Percentiles rank a stretch among this genome's conserved stretches.
Conservation (phyloP, 805 yeast species). For the Saccharomycopsis sp. region DNA sequence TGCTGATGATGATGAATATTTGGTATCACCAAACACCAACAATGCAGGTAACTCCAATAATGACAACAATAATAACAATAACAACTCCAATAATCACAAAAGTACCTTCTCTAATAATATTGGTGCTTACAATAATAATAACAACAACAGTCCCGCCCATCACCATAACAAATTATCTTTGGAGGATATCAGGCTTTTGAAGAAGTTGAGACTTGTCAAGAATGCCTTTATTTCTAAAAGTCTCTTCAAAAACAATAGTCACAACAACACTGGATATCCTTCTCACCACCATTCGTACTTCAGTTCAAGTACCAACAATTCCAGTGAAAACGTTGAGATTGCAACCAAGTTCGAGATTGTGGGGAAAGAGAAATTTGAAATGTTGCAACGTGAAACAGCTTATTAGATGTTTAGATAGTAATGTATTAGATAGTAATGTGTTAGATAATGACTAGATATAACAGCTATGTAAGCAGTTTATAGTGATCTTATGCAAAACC, state of each 20-base stretch:
- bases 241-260: conserved; percentile 6
- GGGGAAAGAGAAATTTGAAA: neutral
- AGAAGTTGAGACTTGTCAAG: conserved; percentile 17
- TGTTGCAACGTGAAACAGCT: neutral
- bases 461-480: too few species aligned
- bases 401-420: neutral
- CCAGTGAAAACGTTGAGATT: neutral
- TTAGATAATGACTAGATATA: too few species aligned
- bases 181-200: conserved; percentile 18
- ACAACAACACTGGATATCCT: neutral
- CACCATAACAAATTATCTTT: conserved; percentile 2
- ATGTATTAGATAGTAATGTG: neutral
- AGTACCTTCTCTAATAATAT: neutral
- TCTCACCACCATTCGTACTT: neutral
- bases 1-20: neutral
- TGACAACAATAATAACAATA: neutral
- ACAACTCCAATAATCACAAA: neutral
- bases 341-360: neutral
- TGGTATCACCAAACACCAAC: neutral
- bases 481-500: too few species aligned
- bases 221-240: conserved; percentile 6
- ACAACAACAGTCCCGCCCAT: too few species aligned
- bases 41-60: neutral
- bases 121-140: neutral
- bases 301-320: neutral